phyloP scores from a whole-genome alignment of 148 eudicot species.

The Euryodendron excelsum region DNA sequence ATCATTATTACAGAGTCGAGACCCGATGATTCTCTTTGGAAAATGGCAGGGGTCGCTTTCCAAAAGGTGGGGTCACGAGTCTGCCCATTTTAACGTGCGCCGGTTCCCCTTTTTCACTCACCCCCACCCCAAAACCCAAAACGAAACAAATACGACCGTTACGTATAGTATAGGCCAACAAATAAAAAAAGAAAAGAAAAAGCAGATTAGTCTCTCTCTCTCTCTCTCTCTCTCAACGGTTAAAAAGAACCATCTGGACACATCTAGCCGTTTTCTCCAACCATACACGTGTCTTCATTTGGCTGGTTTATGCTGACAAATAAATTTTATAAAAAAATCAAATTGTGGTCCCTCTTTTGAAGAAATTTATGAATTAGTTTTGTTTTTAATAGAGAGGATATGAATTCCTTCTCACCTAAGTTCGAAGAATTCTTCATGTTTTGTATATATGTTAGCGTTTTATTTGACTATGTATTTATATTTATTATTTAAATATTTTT shows the following conservation, averaged over 20 bases:
- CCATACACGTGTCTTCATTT: not conserved
- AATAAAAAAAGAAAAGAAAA: not conserved
- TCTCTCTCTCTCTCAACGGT: not conserved
- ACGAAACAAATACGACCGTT: not conserved
- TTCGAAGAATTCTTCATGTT: too few species aligned
- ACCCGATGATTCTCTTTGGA: too few species aligned
- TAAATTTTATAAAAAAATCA: too few species aligned
- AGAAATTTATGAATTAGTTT: too few species aligned
- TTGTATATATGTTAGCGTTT: too few species aligned
- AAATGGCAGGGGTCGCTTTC: conserved; percentile 3
- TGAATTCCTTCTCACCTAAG: too few species aligned
- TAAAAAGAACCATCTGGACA: not conserved
- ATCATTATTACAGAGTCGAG: too few species aligned
- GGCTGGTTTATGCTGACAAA: not conserved
- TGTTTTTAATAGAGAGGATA: too few species aligned
- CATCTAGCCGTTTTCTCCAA: not conserved
- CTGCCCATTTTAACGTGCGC: not conserved
- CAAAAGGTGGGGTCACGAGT: not conserved
- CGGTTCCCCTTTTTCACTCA: not conserved
- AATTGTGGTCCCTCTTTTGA: too few species aligned
- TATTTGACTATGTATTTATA: too few species aligned
- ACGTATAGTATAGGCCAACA: too few species aligned
- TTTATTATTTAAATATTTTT: too few species aligned
- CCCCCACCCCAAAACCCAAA: not conserved
- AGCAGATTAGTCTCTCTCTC: not conserved